Base-by-base conservation (phyloP, 2,329 filamentous ascomycete genomes). In the Catunica adiposa region DNA sequence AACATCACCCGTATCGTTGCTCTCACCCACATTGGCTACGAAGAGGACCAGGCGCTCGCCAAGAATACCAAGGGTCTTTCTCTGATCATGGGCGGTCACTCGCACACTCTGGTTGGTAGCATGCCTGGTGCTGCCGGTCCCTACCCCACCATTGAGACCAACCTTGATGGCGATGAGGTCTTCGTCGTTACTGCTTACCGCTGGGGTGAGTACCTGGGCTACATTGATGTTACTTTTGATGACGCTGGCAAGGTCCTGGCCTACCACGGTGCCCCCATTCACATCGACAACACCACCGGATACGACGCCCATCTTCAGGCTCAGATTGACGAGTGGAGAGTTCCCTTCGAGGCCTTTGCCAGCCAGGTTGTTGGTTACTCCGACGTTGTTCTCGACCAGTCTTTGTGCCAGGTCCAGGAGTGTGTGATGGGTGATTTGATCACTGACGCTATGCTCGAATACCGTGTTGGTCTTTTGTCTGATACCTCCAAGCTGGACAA, bases 161-260 rank as follows among this genome's bases (percentile, higher is more conserved):
- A 84, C 64, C 66, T 71, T 59, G 74, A 78, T 52, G 80, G 78
- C 47, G 76, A 83, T 34, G 81, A 84, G 62, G 80, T 84, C 52
- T 84, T 83, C 63, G 74, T 83, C 62, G 80, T 84, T 17, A 82
- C 79, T 6, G 76, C 80, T 1, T 84, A 80, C 63, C 75, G 79
- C 59, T 84, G 81, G 81, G 80, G 80, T 53, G 78, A 83, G 66
- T 83, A 83, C 56, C 66, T 84, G 1, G 81, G 80, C 57, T 80
- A 80, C 64, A 84, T 84, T 60, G 79, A 83, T 60, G 73, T 84
- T 6, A 78, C 77, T 1, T 84, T 81, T 62, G 78, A 82, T 61
- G 60, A 69, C 3, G 67, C 76, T 1, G 81, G 81, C 64, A 79
- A 75, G 64, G 75, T 82, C 15, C 70, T 83, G 4, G 73, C 72